Base-by-base conservation (phyloP, 2,329 filamentous ascomycete genomes). In the Penicillium digitatum region DNA sequence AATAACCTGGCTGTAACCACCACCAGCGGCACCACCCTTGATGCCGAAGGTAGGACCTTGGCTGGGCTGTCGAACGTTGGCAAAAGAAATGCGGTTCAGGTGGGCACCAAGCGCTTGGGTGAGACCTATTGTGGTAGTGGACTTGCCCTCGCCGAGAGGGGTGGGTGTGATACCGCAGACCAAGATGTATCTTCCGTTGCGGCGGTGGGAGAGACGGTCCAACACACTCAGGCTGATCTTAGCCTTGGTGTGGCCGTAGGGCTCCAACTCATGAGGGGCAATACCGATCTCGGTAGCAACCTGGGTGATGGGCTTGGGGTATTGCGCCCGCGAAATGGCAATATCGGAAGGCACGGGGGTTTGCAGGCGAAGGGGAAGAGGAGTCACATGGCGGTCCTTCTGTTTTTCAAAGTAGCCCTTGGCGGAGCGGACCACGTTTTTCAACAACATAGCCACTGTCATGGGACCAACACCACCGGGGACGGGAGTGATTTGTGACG, bases 1-100 rank as follows among this genome's bases (percentile, higher is more conserved):
- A 67, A 99, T 97, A 69, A 99, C 94, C 74, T 99, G 94, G 74
- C 90, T 96, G 83, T 97, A 99, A 37, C 94, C 94, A 73, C 94
- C 94, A 68, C 94, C 94, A 54, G 94, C 94, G 56, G 94, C 94
- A 68, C 94, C 94, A 60, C 94, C 94, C 81, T 99, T 99, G 82
- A 99, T 97, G 68, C 94, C 94, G 72, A 99, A 99, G 0, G 94
- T 99, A 53, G 94, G 94, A 5, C 94, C 94, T 78, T 97, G 94
- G 67, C 90, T 96, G 48, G 94, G 94, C 73, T 99, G 94, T 57
- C 94, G 86, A 48, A 99, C 94, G 72, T 99, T 97, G 75, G 94
- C 94, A 73, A 99, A 97, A 3, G 88, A 89, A 63, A 97, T 82
- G 55, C 89, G 88, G 63, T 88, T 88, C 47, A 97, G 79, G 66